Evolutionary conservation across 139 green algal genomes (phyloP).

Genomic region (Chlorella vulgaris): DNA sequence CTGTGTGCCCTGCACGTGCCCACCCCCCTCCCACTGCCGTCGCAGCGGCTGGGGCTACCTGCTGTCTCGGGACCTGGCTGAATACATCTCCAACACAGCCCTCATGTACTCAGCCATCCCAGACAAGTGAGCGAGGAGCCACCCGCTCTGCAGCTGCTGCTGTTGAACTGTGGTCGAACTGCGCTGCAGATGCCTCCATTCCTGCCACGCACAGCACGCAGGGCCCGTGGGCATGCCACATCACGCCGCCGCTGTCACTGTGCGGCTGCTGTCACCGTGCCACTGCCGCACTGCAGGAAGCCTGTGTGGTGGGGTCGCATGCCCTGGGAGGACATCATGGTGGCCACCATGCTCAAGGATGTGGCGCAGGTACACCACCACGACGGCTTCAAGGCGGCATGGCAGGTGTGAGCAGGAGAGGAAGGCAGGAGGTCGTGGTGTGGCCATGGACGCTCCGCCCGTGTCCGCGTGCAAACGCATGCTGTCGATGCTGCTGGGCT

Average conservation of each 20-base stretch:
- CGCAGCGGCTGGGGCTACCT: conserved; percentile 65
- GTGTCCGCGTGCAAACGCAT: too few relatives aligned
- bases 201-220: too few relatives aligned
- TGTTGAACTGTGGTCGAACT: too few relatives aligned
- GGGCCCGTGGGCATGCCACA: too few relatives aligned
- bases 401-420: too few relatives aligned
- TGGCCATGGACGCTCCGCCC: too few relatives aligned
- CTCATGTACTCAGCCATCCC: conserved; percentile 18
- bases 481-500: too few relatives aligned
- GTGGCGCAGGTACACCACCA: conserved; percentile 34
- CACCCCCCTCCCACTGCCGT: neutral
- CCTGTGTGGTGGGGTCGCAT: conserved; percentile 54
- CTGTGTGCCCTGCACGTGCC: too few relatives aligned
- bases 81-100: conserved; percentile 10
- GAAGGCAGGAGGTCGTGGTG: too few relatives aligned
- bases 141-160: too few relatives aligned
- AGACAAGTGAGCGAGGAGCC: neutral
- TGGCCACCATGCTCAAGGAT: conserved; percentile 1
- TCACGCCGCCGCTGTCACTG: too few relatives aligned
- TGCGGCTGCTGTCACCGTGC: neutral
- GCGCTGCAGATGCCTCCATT: too few relatives aligned
- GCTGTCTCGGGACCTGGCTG: conserved; percentile 57
- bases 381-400: conserved; percentile 46
- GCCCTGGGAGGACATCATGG: conserved; percentile 72
- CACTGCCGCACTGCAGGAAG: neutral